These are phyloP conservation scores for Cyclocybe cylindracea DNA, from an alignment of 768 basidiomycete genomes.

Conservation along the genomic window DNA sequence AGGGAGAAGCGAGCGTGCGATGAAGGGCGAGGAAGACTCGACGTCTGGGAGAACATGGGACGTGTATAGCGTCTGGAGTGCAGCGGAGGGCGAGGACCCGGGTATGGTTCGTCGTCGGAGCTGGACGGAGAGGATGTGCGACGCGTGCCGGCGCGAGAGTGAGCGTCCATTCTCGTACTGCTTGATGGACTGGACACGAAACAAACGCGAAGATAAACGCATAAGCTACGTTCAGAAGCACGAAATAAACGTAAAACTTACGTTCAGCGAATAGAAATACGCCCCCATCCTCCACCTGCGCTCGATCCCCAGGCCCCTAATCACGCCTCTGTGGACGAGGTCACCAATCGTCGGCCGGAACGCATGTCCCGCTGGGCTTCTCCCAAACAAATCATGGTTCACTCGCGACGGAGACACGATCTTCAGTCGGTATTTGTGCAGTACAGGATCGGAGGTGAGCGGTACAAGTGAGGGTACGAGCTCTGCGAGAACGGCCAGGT, in stretches of 20 bases:
- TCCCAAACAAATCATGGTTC: slow-evolving; percentile 63
- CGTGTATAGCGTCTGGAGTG: slow-evolving; percentile 45
- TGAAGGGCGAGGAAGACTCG: slow-evolving; percentile 53
- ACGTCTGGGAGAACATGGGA: slow-evolving; percentile 63
- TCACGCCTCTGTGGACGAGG: slow-evolving; percentile 68
- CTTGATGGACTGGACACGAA: slow-evolving; percentile 50
- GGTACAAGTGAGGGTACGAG: slow-evolving; percentile 46
- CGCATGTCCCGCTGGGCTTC: slow-evolving; percentile 51
- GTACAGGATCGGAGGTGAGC: slow-evolving; percentile 60
- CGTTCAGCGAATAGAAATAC: slow-evolving; percentile 65
- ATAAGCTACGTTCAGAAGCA: background rate
- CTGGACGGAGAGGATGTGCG: slow-evolving; percentile 52
- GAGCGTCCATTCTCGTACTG: slow-evolving; percentile 64
- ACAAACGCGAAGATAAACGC: slow-evolving; percentile 8
- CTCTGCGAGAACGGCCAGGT: slow-evolving; percentile 55
- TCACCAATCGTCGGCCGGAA: slow-evolving; percentile 68
- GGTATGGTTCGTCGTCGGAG: slow-evolving; percentile 44
- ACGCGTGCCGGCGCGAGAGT: slow-evolving; percentile 55
- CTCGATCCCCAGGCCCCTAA: slow-evolving; percentile 68
- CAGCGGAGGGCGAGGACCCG: slow-evolving; percentile 26
- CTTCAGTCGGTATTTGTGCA: slow-evolving; percentile 62
- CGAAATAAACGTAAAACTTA: slow-evolving; percentile 30
- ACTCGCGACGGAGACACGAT: slow-evolving; percentile 70
- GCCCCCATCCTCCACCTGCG: slow-evolving; percentile 64
- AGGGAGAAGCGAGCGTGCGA: slow-evolving; percentile 65